These are phyloP conservation scores for Brassica incana DNA, from an alignment of 345 rosid genomes.

Conservation along the genomic window DNA sequence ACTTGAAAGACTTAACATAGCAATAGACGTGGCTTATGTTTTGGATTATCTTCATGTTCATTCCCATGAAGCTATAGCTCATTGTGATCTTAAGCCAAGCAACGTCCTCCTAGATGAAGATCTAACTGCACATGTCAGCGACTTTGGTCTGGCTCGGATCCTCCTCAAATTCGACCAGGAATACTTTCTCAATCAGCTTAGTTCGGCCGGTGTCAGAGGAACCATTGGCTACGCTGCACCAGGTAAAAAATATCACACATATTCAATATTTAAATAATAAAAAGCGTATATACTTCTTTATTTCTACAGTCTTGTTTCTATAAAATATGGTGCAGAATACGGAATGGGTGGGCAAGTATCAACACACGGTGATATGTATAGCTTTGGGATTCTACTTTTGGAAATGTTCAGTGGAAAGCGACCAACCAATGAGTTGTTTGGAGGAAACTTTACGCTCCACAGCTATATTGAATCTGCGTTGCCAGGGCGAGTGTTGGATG, in stretches of 20 bases:
- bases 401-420: slow-evolving; percentile 42
- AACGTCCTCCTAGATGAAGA: slow-evolving; percentile 32
- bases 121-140: slow-evolving; percentile 28
- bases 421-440: slow-evolving; percentile 38
- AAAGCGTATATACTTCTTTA: neutral
- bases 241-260: neutral
- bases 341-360: slow-evolving; percentile 13
- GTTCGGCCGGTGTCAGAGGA: slow-evolving; percentile 2
- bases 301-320: neutral
- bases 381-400: slow-evolving; percentile 35
- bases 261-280: neutral
- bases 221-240: slow-evolving; percentile 10
- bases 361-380: slow-evolving; percentile 38
- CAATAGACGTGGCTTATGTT: slow-evolving; percentile 34
- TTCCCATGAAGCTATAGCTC: slow-evolving; percentile 25
- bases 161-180: slow-evolving; percentile 16
- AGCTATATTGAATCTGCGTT: slow-evolving; percentile 25
- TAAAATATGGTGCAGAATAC: slow-evolving; percentile 5
- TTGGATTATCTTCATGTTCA: slow-evolving; percentile 29
- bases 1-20: slow-evolving; percentile 40
- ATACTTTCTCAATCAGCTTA: slow-evolving; percentile 3
- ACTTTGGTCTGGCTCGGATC: slow-evolving; percentile 37
- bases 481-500: slow-evolving; percentile 9
- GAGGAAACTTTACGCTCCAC: slow-evolving; percentile 29
- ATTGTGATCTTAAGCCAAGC: slow-evolving; percentile 38